Percentiles rank a stretch among this genome's conserved stretches.
phyloP scores from a whole-genome alignment of 1,139 yeast species.

The Eremothecium coryli region DNA sequence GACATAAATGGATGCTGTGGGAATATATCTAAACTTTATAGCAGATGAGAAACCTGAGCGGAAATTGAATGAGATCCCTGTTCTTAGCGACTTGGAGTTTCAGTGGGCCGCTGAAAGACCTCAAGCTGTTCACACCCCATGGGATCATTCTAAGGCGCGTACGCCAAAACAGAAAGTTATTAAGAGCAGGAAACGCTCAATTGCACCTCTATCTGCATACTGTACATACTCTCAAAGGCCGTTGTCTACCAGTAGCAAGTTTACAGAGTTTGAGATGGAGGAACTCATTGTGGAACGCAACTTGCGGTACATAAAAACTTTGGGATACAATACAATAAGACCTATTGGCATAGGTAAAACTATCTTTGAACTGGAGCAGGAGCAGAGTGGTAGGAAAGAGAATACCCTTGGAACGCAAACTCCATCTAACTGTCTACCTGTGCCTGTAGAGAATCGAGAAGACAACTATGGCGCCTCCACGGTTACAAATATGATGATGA shows the following conservation, averaged over 20 bases:
- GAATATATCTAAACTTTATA: constrained; percentile 2
- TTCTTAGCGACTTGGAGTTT: constrained; percentile 1
- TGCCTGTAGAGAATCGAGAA: constrained; percentile 3
- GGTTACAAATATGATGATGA: constrained; percentile 13
- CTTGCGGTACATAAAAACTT: constrained; percentile 12
- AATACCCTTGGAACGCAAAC: constrained; percentile 9
- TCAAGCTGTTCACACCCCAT: background rate
- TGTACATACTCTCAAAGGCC: constrained; percentile 9
- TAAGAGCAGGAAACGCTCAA: background rate
- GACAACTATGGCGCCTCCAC: constrained; percentile 2
- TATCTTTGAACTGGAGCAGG: constrained; percentile 14
- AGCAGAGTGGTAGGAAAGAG: constrained; percentile 14
- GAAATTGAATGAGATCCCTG: constrained; percentile 1
- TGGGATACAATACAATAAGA: constrained; percentile 20
- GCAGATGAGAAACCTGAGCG: constrained; percentile 1
- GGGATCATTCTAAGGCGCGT: background rate
- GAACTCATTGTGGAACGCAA: constrained; percentile 4
- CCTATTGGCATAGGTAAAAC: constrained; percentile 26
- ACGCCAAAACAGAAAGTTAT: background rate
- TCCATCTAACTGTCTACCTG: background rate
- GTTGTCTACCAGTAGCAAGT: constrained; percentile 3
- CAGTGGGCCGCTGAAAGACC: constrained; percentile 3
- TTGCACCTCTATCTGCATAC: constrained; percentile 12
- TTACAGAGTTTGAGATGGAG: constrained; percentile 8
- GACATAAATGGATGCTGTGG: constrained; percentile 2